phyloP scores from a whole-genome alignment of 179 eudicot genomes.

The Vitellaria paradoxa region DNA sequence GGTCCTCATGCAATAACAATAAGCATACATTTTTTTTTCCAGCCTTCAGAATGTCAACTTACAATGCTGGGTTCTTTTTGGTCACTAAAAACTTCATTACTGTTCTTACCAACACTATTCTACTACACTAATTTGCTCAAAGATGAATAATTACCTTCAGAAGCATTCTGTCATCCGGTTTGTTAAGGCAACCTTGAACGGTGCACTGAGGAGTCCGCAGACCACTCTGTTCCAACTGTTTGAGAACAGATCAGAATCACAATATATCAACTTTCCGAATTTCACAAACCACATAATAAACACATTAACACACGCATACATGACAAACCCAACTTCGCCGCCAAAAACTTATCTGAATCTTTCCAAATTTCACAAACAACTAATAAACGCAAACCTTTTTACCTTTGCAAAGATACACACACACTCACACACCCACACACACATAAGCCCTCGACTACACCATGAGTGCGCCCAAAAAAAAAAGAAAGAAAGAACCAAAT shows the following conservation, averaged over 20 bases:
- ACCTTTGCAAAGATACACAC: too few species aligned
- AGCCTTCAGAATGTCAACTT: background rate
- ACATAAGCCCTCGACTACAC: too few species aligned
- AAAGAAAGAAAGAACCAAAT: too few species aligned
- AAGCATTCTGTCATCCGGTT: constrained; percentile 48
- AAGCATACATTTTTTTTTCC: background rate
- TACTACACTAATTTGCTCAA: background rate
- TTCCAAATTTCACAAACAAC: too few species aligned
- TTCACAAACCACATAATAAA: background rate
- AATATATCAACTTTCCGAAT: background rate
- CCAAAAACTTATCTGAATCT: background rate
- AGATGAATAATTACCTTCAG: constrained; percentile 43
- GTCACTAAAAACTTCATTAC: background rate
- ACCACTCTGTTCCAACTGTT: constrained; percentile 76
- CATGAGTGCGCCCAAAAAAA: too few species aligned
- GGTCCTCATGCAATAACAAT: background rate
- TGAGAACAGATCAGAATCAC: constrained; percentile 2
- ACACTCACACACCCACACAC: too few species aligned
- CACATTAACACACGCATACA: background rate
- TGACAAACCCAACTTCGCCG: background rate
- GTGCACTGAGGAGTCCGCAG: constrained; percentile 91
- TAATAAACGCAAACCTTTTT: too few species aligned
- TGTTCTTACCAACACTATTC: background rate
- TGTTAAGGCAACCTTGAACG: constrained; percentile 75
- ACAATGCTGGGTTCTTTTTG: background rate